These are phyloP conservation scores for Aspergillus haitiensis DNA, from an alignment of 495 filamentous ascomycete species.

Conservation along the genomic window DNA sequence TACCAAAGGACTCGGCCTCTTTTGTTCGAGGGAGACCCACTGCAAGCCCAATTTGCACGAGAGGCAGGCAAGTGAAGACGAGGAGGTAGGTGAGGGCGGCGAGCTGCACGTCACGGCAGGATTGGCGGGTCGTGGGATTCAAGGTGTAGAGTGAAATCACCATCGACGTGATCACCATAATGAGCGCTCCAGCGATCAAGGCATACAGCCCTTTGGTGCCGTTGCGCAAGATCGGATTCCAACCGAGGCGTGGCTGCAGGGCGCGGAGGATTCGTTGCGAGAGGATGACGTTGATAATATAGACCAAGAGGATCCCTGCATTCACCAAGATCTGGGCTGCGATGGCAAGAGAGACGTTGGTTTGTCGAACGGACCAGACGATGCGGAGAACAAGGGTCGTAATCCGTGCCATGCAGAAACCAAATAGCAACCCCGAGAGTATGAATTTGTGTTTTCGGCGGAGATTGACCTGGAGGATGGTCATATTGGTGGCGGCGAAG, in stretches of 20 bases:
- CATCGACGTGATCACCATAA: constrained; percentile 67
- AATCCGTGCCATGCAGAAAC: constrained; percentile 75
- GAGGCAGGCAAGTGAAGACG: constrained; percentile 72
- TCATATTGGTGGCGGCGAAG: constrained; percentile 62
- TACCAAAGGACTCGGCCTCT: constrained; percentile 66
- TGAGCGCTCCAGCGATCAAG: constrained; percentile 59
- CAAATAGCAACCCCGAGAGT: constrained; percentile 66
- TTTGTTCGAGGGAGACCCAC: constrained; percentile 50
- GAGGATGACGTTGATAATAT: constrained; percentile 77
- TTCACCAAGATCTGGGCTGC: constrained; percentile 72
- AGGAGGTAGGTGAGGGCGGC: constrained; percentile 66
- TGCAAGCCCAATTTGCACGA: constrained; percentile 59
- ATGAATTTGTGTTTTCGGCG: constrained; percentile 65
- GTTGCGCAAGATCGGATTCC: constrained; percentile 51
- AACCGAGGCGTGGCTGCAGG: constrained; percentile 68
- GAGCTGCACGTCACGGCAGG: constrained; percentile 64
- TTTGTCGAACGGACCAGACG: constrained; percentile 40
- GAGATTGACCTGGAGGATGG: constrained; percentile 61
- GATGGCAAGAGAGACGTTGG: constrained; percentile 59
- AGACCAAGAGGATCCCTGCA: constrained; percentile 76
- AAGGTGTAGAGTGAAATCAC: constrained; percentile 69
- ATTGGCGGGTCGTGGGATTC: constrained; percentile 44
- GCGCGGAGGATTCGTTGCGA: constrained; percentile 75
- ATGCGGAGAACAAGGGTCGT: constrained; percentile 65
- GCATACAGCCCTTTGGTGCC: constrained; percentile 59